Evolutionary conservation across 768 basidiomycete genomes (phyloP), one percentile per base, ranked within the genome.

Genomic region (Dictyophora rubrovolvata): DNA sequence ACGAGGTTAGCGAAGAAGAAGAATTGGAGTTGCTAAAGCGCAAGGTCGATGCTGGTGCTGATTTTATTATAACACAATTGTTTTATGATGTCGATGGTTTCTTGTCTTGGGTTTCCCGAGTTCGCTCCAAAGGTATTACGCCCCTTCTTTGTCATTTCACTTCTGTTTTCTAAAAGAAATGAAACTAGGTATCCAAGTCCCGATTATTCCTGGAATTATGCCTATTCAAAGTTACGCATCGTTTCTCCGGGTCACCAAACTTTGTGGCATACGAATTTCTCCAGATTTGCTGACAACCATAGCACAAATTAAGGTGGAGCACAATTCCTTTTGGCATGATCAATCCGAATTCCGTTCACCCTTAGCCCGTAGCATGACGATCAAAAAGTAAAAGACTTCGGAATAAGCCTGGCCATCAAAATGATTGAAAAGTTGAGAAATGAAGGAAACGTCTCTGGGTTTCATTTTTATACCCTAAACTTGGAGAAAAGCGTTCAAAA

Each of bases 401-500:
- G 96, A n/a, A 83, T 98, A 33, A 73, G 78, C 21, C 78, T 98
- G 4, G 89, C 93, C 1, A 85, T 89, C 11, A 75, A 83, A 23
- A 95, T 90, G 79, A 86, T 97, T 64, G 71, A 69, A 61, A 79
- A 72, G 50, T 73, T 87, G 33, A 83, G 77, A 14, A 69, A 63
- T 20, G 77, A 80, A 61, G 82, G 82, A 14, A 75, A 75, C 20
- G 74, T 91, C 37, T 72, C 76, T 8, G 93, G 93, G 0, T 80
- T 98, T 49, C 93, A 98, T 70, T 86, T 99, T 66, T 98, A 93
- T 69, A 99, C 96, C 0, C 78, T 99, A 60, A 99, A 99, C 71
- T 82, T 99, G 10, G 96, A 99, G 69, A 95, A 92, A 75, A 95
- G 93, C 65, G 87, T 98, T 1, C 85, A 87, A 56, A 81, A 84